Conservation (phyloP, 2,329 filamentous ascomycete species). For the Trichoderma polysporum region DNA sequence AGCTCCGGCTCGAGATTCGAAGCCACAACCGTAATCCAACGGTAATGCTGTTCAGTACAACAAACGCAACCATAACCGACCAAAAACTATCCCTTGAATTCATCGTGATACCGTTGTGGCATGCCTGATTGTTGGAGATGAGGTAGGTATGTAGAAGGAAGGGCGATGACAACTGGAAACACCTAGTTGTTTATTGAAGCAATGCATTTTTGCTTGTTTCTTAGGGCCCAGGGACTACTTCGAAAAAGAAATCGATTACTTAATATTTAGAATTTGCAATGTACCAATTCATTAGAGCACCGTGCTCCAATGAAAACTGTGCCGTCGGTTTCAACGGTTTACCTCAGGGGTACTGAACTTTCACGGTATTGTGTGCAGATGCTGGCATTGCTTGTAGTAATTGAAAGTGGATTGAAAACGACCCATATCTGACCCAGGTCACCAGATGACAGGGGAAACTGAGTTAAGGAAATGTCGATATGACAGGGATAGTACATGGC, state of each 20-base stretch:
- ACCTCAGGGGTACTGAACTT: background rate
- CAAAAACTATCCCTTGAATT: background rate
- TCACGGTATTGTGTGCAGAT: background rate
- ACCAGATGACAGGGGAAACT: background rate
- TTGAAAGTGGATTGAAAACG: background rate
- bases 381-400: background rate
- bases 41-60: background rate
- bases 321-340: background rate
- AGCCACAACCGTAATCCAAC: slow-evolving; percentile 2
- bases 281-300: background rate
- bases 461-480: background rate
- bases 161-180: background rate
- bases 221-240: background rate
- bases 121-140: background rate
- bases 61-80: background rate
- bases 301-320: background rate
- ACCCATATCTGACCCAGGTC: background rate
- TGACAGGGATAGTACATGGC: background rate
- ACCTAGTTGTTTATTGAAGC: background rate
- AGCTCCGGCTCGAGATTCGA: background rate
- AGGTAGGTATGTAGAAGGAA: background rate
- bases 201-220: background rate
- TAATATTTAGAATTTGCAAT: background rate
- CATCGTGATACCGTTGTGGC: background rate
- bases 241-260: background rate